Percentiles rank a stretch among this genome's conserved stretches.
Conservation (phyloP, 2,329 filamentous ascomycete genomes). For the Rhynchosporium agropyri region DNA sequence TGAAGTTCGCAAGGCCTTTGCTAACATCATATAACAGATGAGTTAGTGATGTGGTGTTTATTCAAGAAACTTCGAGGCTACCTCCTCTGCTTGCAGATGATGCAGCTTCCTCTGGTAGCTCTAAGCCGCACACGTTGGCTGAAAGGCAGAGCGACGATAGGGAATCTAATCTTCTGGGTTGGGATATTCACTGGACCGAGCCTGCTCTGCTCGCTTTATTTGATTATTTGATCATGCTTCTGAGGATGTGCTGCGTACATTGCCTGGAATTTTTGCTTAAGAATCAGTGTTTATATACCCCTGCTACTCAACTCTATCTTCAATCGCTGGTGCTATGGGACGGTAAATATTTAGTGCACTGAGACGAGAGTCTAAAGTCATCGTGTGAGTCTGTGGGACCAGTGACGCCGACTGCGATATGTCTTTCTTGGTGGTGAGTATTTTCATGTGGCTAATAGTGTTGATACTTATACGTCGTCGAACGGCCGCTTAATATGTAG, state of each 20-base stretch:
- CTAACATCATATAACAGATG: conserved; percentile 47
- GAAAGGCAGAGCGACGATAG: conserved; percentile 62
- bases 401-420: no score
- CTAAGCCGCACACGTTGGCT: conserved; percentile 69
- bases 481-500: no score
- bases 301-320: background rate
- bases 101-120: conserved; percentile 70
- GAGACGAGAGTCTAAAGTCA: no score
- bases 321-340: background rate
- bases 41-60: conserved; percentile 78
- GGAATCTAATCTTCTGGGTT: conserved; percentile 77
- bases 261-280: background rate
- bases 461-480: no score
- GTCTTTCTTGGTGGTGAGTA: no score
- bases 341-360: no score
- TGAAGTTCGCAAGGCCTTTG: background rate
- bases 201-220: conserved; percentile 62
- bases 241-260: background rate
- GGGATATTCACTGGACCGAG: conserved; percentile 78
- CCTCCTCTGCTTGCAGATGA: conserved; percentile 72
- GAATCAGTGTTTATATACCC: conserved; percentile 3
- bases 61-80: conserved; percentile 79
- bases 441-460: no score
- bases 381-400: no score
- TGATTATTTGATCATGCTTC: conserved; percentile 51